Evolutionary conservation across 768 basidiomycete species (phyloP).

Genomic region (Agrocybe praecox): DNA sequence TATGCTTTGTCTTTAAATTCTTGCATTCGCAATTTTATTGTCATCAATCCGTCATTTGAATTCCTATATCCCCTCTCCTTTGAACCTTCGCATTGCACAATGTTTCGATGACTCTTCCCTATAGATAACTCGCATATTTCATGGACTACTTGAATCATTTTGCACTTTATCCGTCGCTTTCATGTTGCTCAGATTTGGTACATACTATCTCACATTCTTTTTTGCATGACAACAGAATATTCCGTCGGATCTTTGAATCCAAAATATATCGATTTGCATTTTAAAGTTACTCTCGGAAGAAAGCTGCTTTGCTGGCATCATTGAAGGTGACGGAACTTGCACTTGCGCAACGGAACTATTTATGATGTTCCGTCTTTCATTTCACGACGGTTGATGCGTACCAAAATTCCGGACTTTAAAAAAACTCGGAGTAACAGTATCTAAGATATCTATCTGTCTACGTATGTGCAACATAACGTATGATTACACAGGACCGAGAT

Average conservation of each 20-base stretch:
- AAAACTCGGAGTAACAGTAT: too few species aligned
- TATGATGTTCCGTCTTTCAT: too few species aligned
- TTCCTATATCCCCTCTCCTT: too few species aligned
- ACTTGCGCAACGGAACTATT: background rate
- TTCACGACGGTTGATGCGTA: too few species aligned
- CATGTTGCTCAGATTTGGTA: background rate
- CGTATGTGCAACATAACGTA: background rate
- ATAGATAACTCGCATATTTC: too few species aligned
- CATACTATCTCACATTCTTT: slow-evolving; percentile 30
- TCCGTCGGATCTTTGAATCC: background rate
- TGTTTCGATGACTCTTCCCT: too few species aligned
- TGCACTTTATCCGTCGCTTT: slow-evolving; percentile 6
- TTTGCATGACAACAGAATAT: slow-evolving; percentile 19
- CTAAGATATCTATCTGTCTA: background rate
- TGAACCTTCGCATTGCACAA: too few species aligned
- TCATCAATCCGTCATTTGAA: too few species aligned
- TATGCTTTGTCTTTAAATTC: background rate
- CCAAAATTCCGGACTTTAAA: too few species aligned
- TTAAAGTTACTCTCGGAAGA: background rate
- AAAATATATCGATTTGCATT: slow-evolving; percentile 1
- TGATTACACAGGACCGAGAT: background rate
- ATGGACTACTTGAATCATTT: slow-evolving; percentile 5
- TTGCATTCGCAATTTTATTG: too few species aligned
- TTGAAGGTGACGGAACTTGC: background rate
- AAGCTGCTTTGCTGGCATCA: background rate